Base-by-base conservation (phyloP, 1,284 basidiomycete genomes). In the Moesziomyces sp. region DNA sequence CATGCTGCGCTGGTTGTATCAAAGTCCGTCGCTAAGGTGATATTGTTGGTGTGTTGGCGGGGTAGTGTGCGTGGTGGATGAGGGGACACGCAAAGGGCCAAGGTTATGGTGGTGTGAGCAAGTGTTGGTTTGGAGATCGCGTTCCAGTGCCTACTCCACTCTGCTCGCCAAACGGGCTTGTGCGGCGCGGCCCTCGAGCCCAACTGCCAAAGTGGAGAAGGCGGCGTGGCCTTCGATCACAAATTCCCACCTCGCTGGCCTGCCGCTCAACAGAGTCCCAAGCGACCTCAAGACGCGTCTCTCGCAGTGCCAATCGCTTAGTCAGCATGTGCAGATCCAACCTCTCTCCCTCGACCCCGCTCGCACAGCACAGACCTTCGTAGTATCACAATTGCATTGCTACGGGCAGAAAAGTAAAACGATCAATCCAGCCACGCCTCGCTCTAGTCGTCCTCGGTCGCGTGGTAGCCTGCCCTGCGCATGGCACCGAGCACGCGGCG, bases 401-500 rank as follows among this genome's bases (percentile, higher is more conserved):
- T 40, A 38, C 26, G 43, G 45, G 26, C 21, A 40, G 11, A 16
- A 10, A 43, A 52, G 28, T 19, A 38, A 2, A 42, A 24, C 26
- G 21, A 49, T 13, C 30, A 33, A 7, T 7, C 26, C 5, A 28
- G 26, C 26, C 5, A 28, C 26, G 6, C 26, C 6, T 6, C 26
- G 26, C 10, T 8, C 24, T 50, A 74, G 24, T 79, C 76, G 14
- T 78, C 81, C 43, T 83, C 81, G 0, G 70, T 79, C 28, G 80
- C 79, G 62, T 83, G 81, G 56, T 82, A 83, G 38, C 79, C 81
- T 14, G 81, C 80, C 10, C 79, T 60, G 26, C 81, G 65, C 82
- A 84, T 83, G 14, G 81, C 73, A 28, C 81, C 84, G 9, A 85
- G 72, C 51, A 79, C 74, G 33, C 80, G 62, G 26, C 84, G 74